phyloP scores from a whole-genome alignment of 108 stramenopile species.

The Cyclotella atomus region DNA sequence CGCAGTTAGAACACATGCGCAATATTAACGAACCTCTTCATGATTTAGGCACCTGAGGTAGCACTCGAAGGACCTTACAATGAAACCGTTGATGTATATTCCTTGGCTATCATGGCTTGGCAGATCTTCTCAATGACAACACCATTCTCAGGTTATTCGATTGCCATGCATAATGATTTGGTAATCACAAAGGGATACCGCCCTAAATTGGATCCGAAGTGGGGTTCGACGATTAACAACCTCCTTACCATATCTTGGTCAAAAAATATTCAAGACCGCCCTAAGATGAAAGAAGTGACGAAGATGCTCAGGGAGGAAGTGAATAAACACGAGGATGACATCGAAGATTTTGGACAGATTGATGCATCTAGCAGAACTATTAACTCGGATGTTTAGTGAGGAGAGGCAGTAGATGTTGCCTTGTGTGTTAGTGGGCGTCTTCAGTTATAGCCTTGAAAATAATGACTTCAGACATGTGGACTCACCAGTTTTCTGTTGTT shows the following conservation, averaged over 20 bases:
- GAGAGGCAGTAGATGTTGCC: neutral
- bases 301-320: slow-evolving; percentile 71
- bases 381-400: slow-evolving; percentile 12
- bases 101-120: slow-evolving; percentile 84
- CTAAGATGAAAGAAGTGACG: slow-evolving; percentile 62
- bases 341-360: slow-evolving; percentile 31
- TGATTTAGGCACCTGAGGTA: slow-evolving; percentile 86
- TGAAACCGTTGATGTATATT: slow-evolving; percentile 86
- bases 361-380: slow-evolving; percentile 44
- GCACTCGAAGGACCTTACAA: slow-evolving; percentile 81
- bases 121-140: slow-evolving; percentile 75
- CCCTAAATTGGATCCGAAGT: slow-evolving; percentile 63
- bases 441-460: too few species aligned
- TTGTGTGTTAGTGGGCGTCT: neutral
- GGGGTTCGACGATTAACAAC: slow-evolving; percentile 44
- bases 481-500: too few species aligned
- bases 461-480: too few species aligned
- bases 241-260: slow-evolving; percentile 42
- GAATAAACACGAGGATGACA: slow-evolving; percentile 59
- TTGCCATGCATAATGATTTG: slow-evolving; percentile 60
- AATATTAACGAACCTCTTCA: slow-evolving; percentile 39
- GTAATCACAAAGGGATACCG: slow-evolving; percentile 63
- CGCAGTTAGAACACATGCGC: neutral
- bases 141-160: slow-evolving; percentile 67
- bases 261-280: slow-evolving; percentile 60